Evolutionary conservation across 768 basidiomycete genomes (phyloP), one percentile per base, ranked within the genome.

Genomic region (Exidia glandulosa): DNA sequence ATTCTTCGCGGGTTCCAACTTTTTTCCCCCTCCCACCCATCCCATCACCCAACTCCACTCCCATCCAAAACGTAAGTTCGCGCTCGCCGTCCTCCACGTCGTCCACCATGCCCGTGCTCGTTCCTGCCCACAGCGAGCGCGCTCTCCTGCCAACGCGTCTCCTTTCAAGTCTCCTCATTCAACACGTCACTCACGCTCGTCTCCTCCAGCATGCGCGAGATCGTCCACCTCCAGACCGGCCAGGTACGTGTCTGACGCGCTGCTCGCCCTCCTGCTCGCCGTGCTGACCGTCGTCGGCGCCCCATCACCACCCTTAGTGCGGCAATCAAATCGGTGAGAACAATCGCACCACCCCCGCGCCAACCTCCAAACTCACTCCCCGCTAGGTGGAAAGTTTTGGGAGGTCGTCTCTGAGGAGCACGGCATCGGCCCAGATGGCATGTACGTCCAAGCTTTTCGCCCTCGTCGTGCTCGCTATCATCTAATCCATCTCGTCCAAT

Each of bases 201-300:
- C 58, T 45, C 64, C 67, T 70, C 48, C 67, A 92, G 90, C 81
- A 93, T 92, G 90, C 90, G 94, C 81, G 94, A 98, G 86, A 97
- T 98, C 77, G 94, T 98, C 73, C 95, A 98, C 79, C 86, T 98
- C 71, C 95, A 98, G 76, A 97, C 95, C 65, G 95, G 95, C 79
- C 95, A 96, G 85, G 92, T 92, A 69, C 67, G 79, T 72, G 57
- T 56, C 34, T 32, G 33, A 55, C 36, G 36, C 19, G 12, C 12
- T 37, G 36, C 19, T 37, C 36, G 36, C 12, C 36, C 47, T 47
- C 58, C 37, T 47, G 32, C 48, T 57, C 34, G 25, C 32, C 19
- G 55, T 16, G 59, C 62, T 56, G 30, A 56, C 50, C 36, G 33
- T 50, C 33, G 23, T 13, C 37, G 32, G 16, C 23, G 54, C 36